phyloP scores from a whole-genome alignment of 257 asterid species.

The Petunia secreta region DNA sequence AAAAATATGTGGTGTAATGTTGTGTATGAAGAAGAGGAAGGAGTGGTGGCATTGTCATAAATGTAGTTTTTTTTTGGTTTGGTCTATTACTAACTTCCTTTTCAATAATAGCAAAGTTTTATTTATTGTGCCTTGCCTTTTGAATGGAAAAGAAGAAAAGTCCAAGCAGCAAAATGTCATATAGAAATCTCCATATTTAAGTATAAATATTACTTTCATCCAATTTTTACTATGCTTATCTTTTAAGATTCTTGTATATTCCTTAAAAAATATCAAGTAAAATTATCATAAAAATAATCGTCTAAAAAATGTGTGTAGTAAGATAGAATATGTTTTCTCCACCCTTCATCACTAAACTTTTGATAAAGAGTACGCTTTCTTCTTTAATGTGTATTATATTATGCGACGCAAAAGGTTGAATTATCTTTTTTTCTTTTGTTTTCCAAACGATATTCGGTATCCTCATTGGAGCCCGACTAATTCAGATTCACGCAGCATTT shows the following conservation, averaged over 20 bases:
- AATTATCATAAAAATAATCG: not conserved
- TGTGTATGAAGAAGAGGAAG: constrained; percentile 9
- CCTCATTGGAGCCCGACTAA: no score
- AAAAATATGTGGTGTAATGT: constrained; percentile 30
- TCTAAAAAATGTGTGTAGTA: no score
- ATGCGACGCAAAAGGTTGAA: no score
- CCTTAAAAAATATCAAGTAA: not conserved
- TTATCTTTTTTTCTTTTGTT: no score
- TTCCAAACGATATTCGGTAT: no score
- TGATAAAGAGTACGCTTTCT: no score
- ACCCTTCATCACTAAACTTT: no score
- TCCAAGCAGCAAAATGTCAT: not conserved
- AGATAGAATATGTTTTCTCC: no score
- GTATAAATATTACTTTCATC: not conserved
- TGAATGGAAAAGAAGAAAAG: not conserved
- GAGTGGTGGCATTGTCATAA: constrained; percentile 28
- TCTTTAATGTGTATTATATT: no score
- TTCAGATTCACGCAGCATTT: no score
- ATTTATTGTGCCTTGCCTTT: constrained; percentile 26
- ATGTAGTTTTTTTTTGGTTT: constrained; percentile 27
- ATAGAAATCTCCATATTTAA: not conserved
- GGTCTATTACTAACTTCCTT: constrained; percentile 35
- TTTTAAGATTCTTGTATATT: not conserved
- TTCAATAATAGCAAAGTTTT: constrained; percentile 33
- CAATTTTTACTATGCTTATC: not conserved